Percentiles rank a stretch among this genome's conserved stretches.
Evolutionary conservation across 176 grass and related monocot genomes (phyloP).

Genomic region (Echinochloa phyllopogon): DNA sequence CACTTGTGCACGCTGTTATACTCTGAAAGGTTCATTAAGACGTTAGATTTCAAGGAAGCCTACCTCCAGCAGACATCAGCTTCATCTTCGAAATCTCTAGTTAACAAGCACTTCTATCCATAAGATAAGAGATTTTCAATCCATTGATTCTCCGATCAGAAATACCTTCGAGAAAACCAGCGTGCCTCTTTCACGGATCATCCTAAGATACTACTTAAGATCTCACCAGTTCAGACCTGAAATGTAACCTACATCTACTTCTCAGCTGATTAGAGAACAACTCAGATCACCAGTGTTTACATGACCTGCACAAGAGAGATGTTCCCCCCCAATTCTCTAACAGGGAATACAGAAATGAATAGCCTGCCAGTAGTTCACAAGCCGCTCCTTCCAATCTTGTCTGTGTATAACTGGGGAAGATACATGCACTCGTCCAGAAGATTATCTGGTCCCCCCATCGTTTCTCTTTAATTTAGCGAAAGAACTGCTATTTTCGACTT

Average conservation of each 20-base stretch:
- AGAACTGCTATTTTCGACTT: neutral
- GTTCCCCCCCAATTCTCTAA: neutral
- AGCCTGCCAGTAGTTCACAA: conserved; percentile 15
- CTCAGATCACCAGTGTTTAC: conserved; percentile 2
- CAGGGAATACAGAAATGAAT: conserved; percentile 9
- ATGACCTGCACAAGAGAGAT: conserved; percentile 47
- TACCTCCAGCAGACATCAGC: conserved; percentile 63
- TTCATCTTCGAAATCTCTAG: conserved; percentile 63
- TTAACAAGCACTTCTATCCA: conserved; percentile 20
- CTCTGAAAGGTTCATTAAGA: conserved; percentile 40
- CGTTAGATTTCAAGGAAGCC: conserved; percentile 55
- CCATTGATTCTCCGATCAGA: conserved; percentile 30
- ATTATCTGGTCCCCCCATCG: neutral
- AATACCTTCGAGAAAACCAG: conserved; percentile 37
- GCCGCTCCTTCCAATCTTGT: neutral
- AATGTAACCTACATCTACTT: conserved; percentile 54
- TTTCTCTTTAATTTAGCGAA: neutral
- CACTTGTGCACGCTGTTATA: neutral
- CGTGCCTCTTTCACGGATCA: conserved; percentile 19
- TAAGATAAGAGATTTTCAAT: conserved; percentile 26
- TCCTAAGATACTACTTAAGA: conserved; percentile 22
- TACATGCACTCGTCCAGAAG: neutral
- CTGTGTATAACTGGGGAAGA: neutral
- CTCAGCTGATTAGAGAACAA: neutral
- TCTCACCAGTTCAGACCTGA: conserved; percentile 42